A percentile compares a stretch with the other conserved stretches of the same genome.
Evolutionary conservation across 495 filamentous ascomycete genomes (phyloP).

Genomic region (Aspergillus bertholletiae): DNA sequence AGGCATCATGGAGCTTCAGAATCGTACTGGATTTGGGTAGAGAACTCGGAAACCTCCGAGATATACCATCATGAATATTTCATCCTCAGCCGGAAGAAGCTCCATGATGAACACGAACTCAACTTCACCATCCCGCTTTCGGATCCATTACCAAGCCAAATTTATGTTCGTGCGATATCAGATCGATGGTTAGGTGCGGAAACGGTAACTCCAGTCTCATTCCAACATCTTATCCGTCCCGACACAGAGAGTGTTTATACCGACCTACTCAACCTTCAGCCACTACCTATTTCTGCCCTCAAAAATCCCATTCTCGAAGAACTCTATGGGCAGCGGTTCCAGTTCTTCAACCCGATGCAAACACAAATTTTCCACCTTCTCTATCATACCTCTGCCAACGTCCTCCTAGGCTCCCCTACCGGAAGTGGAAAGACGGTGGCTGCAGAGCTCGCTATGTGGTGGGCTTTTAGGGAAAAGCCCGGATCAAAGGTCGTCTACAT

Average conservation of each 20-base stretch:
- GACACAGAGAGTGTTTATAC: constrained; percentile 98
- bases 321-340: constrained; percentile 82
- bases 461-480: constrained; percentile 93
- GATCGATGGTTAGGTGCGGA: constrained; percentile 98
- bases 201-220: constrained; percentile 89
- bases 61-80: constrained; percentile 99
- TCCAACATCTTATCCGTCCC: constrained; percentile 94
- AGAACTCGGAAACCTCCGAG: constrained; percentile 95
- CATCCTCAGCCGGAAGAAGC: constrained; percentile 81
- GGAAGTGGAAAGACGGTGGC: constrained; percentile 97
- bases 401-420: constrained; percentile 93
- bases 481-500: constrained; percentile 99
- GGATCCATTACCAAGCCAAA: constrained; percentile 89
- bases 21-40: constrained; percentile 97
- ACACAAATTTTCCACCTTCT: constrained; percentile 96
- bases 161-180: constrained; percentile 90
- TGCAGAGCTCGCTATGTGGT: constrained; percentile 99
- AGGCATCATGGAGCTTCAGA: constrained; percentile 91
- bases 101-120: constrained; percentile 91
- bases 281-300: constrained; percentile 80
- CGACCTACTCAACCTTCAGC: constrained; percentile 86
- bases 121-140: constrained; percentile 96
- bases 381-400: constrained; percentile 87
- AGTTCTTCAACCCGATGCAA: constrained; percentile 99
- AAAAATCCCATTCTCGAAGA: constrained; percentile 86